These are phyloP conservation scores for Gigaspora rosea DNA, from an alignment of 192 early-diverging fungal species.

Conservation along the genomic window DNA sequence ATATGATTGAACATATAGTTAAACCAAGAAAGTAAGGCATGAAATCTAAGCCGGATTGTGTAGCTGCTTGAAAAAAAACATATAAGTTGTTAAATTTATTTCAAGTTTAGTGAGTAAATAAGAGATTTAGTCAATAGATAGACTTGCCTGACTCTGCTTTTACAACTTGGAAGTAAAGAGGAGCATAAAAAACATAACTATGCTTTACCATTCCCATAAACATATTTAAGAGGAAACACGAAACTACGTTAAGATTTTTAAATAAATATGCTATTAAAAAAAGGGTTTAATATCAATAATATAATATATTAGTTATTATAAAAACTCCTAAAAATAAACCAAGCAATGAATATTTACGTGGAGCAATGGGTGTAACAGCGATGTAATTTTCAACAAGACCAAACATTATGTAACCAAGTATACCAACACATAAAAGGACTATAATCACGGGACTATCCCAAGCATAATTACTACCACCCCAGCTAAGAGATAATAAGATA, in stretches of 20 bases:
- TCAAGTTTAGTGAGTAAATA: too few relatives aligned
- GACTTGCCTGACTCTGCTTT: conserved; percentile 52
- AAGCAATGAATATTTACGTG: conserved; percentile 37
- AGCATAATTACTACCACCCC: too few relatives aligned
- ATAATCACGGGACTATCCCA: conserved; percentile 66
- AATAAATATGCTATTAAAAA: not conserved
- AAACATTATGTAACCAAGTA: conserved; percentile 51
- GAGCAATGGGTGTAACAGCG: conserved; percentile 71
- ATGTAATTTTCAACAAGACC: conserved; percentile 63
- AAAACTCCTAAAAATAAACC: conserved; percentile 24
- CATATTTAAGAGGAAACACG: not conserved
- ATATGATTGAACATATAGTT: conserved; percentile 61
- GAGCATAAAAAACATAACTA: conserved; percentile 65
- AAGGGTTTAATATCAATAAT: too few relatives aligned
- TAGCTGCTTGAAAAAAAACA: not conserved
- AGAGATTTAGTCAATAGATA: not conserved
- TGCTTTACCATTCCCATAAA: not conserved
- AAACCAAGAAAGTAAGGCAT: too few relatives aligned
- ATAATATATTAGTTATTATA: not conserved
- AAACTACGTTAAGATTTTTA: not conserved
- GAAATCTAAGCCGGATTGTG: too few relatives aligned
- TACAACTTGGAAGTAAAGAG: conserved; percentile 84
- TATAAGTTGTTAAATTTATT: not conserved
- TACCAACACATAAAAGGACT: conserved; percentile 55
- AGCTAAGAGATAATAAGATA: too few relatives aligned